phyloP scores from a whole-genome alignment of 805 yeast species.

The Jamesozyma piceae region DNA sequence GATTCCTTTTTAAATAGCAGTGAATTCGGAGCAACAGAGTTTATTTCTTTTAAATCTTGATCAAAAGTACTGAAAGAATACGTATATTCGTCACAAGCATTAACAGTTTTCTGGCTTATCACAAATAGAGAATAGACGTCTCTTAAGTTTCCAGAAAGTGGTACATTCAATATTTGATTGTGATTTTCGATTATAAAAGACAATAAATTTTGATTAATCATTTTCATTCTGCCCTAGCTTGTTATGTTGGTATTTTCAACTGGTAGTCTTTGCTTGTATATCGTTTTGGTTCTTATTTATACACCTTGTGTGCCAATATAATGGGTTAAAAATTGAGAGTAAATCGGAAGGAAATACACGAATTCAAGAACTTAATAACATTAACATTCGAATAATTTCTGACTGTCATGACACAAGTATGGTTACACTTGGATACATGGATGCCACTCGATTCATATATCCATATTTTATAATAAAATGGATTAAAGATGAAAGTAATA shows the following conservation, averaged over 20 bases:
- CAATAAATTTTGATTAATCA: constrained; percentile 2
- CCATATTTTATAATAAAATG: no score
- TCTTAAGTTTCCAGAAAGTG: constrained; percentile 20
- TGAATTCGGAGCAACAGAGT: constrained; percentile 11
- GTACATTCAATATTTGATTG: constrained; percentile 13
- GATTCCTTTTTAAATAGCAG: constrained; percentile 9
- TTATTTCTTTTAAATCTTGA: constrained; percentile 9
- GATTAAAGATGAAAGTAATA: no score
- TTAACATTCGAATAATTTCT: no score
- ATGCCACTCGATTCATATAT: no score
- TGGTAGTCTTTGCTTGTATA: neutral
- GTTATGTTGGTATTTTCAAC: neutral
- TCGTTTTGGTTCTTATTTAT: neutral
- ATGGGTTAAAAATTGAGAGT: neutral
- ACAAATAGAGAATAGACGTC: constrained; percentile 14
- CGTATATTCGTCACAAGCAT: neutral
- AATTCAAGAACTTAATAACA: no score
- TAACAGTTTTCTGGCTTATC: neutral
- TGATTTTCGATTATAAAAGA: constrained; percentile 19
- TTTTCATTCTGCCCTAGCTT: neutral
- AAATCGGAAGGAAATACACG: neutral
- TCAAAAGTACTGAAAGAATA: constrained; percentile 10
- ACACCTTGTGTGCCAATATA: neutral
- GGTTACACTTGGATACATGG: no score
- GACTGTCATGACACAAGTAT: no score